phyloP scores from a whole-genome alignment of 1,139 yeast genomes.

The Pichia sp. region DNA sequence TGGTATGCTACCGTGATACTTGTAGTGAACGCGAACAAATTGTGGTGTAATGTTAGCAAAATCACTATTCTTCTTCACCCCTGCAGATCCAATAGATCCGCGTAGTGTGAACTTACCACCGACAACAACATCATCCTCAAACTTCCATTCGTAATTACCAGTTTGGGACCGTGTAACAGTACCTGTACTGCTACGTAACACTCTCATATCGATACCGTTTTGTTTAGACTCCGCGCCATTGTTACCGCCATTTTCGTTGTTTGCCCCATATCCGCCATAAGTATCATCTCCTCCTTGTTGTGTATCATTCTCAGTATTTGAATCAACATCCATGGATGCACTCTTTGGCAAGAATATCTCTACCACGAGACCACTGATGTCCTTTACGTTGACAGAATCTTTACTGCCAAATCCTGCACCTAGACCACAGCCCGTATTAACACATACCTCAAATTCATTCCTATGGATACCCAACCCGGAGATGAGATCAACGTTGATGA shows the following conservation, averaged over 20 bases:
- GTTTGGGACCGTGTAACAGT: slow-evolving; percentile 51
- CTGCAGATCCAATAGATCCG: slow-evolving; percentile 33
- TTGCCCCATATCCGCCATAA: slow-evolving; percentile 11
- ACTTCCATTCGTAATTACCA: slow-evolving; percentile 65
- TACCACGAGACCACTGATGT: slow-evolving; percentile 51
- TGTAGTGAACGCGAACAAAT: slow-evolving; percentile 46
- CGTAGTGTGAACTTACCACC: slow-evolving; percentile 68
- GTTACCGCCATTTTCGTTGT: slow-evolving; percentile 15
- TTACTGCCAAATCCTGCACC: slow-evolving; percentile 17
- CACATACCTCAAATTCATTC: slow-evolving; percentile 71
- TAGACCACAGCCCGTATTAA: slow-evolving; percentile 34
- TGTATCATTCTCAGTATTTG: slow-evolving; percentile 10
- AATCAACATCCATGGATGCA: slow-evolving; percentile 11
- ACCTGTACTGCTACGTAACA: slow-evolving; percentile 62
- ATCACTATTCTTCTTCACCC: not conserved
- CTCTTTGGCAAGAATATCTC: slow-evolving; percentile 33
- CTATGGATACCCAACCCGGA: slow-evolving; percentile 51
- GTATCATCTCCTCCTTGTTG: too few relatives aligned
- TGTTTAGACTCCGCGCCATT: too few relatives aligned
- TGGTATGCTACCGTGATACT: slow-evolving; percentile 63
- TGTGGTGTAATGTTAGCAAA: slow-evolving; percentile 42
- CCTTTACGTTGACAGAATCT: slow-evolving; percentile 29
- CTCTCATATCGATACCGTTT: slow-evolving; percentile 26
- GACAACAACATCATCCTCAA: slow-evolving; percentile 50
- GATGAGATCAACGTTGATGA: slow-evolving; percentile 52